These are phyloP conservation scores for Sugiyamaella marilandica DNA, from an alignment of 805 yeast species.

Conservation along the genomic window DNA sequence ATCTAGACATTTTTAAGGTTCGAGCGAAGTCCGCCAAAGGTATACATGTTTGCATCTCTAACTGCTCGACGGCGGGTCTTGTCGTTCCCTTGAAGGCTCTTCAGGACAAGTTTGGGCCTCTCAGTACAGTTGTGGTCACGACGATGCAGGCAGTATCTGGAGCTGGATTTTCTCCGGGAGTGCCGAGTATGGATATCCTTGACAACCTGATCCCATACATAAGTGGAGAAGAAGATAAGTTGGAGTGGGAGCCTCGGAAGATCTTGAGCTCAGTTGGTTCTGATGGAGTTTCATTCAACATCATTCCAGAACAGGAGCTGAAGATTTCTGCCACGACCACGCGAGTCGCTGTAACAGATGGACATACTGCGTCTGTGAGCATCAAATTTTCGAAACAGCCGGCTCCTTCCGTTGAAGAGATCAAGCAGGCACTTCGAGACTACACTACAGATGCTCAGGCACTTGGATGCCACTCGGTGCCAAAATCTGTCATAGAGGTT, in stretches of 20 bases:
- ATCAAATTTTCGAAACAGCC: conserved; percentile 75
- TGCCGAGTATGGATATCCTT: conserved; percentile 87
- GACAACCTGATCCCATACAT: conserved; percentile 95
- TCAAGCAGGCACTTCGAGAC: conserved; percentile 62
- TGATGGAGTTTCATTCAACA: conserved; percentile 48
- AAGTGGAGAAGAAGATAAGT: conserved; percentile 95
- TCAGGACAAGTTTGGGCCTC: conserved; percentile 84
- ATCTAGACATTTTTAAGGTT: conserved; percentile 68
- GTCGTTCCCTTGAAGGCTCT: conserved; percentile 97
- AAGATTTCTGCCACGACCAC: conserved; percentile 94
- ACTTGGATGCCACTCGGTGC: conserved; percentile 87
- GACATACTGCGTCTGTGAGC: conserved; percentile 94
- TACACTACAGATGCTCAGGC: conserved; percentile 79
- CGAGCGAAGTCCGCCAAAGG: conserved; percentile 58
- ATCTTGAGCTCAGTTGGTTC: conserved; percentile 56
- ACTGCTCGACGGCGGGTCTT: conserved; percentile 97
- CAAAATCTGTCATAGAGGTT: conserved; percentile 85
- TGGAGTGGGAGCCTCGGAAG: conserved; percentile 97
- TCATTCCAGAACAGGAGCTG: conserved; percentile 63
- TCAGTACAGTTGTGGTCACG: conserved; percentile 79
- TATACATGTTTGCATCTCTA: conserved; percentile 88
- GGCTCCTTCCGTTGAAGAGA: conserved; percentile 78
- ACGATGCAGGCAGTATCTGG: conserved; percentile 98
- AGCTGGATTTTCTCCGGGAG: conserved; percentile 98
- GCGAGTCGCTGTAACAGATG: conserved; percentile 95